Base-by-base conservation (phyloP, 495 filamentous ascomycete species). In the Aspergillus saccharolyticus region DNA sequence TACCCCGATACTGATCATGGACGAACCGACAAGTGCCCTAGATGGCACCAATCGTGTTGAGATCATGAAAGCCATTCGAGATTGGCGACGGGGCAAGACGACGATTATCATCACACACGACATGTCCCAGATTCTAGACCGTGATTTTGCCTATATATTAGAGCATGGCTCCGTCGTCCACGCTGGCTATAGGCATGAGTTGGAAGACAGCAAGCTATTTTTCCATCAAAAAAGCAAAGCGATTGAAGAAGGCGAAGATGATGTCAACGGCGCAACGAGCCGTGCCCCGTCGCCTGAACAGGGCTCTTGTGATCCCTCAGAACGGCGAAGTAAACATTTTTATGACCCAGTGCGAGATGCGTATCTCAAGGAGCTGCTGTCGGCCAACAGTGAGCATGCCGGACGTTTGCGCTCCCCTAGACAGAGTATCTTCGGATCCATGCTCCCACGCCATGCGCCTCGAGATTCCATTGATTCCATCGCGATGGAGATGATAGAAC, bases 21-120 rank as follows among this genome's bases (percentile, higher is more conserved):
- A 96, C 61, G 91, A 96, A 65, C 86, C 86, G 6, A 96, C 90
- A 0, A 87, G 85, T 63, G 88, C 90, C 20, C 70, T 96, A 20
- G 91, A 96, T 65, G 80, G 83, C 8, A 81, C 80, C 44, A 87
- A 84, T 56, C 89, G 92, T 65, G 74, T 75, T 22, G 74, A 85
- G 15, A 72, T 96, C 45, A 87, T 94, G 68, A 83, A 85, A 4
- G 85, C 84, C 1, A 74, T 96, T 53, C 85, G 91, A 42, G 78
- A 80, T 54, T 89, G 85, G 61, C 78, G 88, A 1, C 75, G 78
- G 52, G 86, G 85, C 10, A 84, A 87, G 48, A 96, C 90, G 0
- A 90, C 89, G 1, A 84, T 96, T 52, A 86, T 90, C 19, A 89
- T 96, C 64, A 97, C 94, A 0, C 94, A 97, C 63, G 91, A 97